Evolutionary conservation across 1,284 basidiomycete genomes (phyloP).

Genomic region (Leccinum insolens): DNA sequence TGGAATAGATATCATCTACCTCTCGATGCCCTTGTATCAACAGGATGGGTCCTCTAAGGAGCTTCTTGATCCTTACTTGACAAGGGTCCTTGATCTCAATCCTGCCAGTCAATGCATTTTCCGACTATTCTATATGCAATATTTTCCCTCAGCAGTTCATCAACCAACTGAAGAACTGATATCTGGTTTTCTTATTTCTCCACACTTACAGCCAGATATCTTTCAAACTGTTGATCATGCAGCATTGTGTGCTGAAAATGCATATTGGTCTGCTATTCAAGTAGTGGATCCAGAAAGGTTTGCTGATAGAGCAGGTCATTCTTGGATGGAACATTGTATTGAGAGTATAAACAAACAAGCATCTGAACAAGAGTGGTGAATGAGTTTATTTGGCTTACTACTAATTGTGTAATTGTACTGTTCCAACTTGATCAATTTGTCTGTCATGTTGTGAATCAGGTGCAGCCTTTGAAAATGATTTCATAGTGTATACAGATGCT

Average conservation of each 20-base stretch:
- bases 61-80: conserved; percentile 64
- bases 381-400: background rate
- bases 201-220: conserved; percentile 43
- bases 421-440: too few relatives aligned
- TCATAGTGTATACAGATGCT: too few relatives aligned
- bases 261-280: conserved; percentile 54
- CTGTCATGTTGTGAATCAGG: too few relatives aligned
- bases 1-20: conserved; percentile 60
- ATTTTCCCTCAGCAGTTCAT: conserved; percentile 16
- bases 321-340: conserved; percentile 18
- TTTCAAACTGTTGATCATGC: conserved; percentile 63
- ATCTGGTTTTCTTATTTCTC: conserved; percentile 40
- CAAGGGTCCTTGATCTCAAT: conserved; percentile 41
- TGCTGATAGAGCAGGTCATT: background rate
- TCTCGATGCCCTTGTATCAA: conserved; percentile 51
- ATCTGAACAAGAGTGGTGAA: background rate
- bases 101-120: conserved; percentile 44
- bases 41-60: conserved; percentile 42
- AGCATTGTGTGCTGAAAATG: conserved; percentile 57
- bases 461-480: too few relatives aligned
- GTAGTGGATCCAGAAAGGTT: conserved; percentile 1
- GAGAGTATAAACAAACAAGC: background rate
- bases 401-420: background rate
- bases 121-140: conserved; percentile 58
- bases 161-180: conserved; percentile 10